Evolutionary conservation across 345 rosid species (phyloP), one percentile per base, ranked within the genome.

Genomic region (Eutrema yunnanense): DNA sequence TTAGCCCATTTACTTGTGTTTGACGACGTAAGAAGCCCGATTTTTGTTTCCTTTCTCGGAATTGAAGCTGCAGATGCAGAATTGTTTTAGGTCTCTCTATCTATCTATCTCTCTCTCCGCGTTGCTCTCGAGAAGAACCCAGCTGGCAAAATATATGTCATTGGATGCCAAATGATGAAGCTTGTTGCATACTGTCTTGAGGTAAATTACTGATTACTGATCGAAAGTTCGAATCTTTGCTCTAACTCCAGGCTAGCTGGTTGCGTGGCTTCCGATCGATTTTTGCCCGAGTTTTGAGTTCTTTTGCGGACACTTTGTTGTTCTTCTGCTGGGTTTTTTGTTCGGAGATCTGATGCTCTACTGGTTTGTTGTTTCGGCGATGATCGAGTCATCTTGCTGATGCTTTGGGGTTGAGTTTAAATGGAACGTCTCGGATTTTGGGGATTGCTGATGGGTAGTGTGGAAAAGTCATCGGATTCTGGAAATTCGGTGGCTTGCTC

Each of bases 401-500:
- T 32, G 19, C 3, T 72, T 72, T 51, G 53, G 14, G 36, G 6
- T 68, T 75, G 40, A 53, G 54, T 6, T 51, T 62, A 27, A 37
- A 76, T 76, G 80, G 80, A 76, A 58, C 75, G 75, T 56, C 29
- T 76, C 29, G 72, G 80, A 8, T 70, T 76, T 71, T 76, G 80
- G 80, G 80, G 80, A 49, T 70, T 76, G 72, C 5, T 76, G 41
- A 76, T 92, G 98, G 87, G 71, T 74, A 81, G 77, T 55, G 70
- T 73, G 57, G 88, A 80, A 59, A 79, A 81, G 65, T 69, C 86
- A 68, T 83, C 83, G 60, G 84, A 81, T 73, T 85, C 86, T 75
- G 82, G 74, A 65, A 69, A 79, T 77, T 70, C 56, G 7, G 53
- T 75, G 33, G 56, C 82, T 67, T 65, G 62, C 64, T 63, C 81